Base-by-base conservation (phyloP, 257 asterid species). In the Solanum pinnatisectum region DNA sequence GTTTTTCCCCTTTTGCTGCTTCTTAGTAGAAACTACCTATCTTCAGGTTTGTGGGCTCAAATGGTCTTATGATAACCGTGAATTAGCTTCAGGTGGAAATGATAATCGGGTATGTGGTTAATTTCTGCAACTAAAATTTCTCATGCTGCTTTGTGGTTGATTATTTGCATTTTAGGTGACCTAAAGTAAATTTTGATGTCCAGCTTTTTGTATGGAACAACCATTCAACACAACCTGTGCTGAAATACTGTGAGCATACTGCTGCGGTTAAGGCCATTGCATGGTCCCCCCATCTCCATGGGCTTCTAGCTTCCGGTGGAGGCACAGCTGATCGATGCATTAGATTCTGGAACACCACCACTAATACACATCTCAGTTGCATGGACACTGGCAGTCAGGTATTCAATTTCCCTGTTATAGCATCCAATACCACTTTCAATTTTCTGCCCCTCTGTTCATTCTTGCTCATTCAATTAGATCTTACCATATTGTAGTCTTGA, bases 381-480 rank as follows among this genome's bases (percentile, higher is more conserved):
- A 90, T 97, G 96, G 99, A 97, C 89, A 97, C 99, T 49, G 99
- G 99, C 87, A 97, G 99, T 89, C 99, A 97, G 98, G 99, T 97
- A 91, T 82, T 7, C 35, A 33, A 33, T 33, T 44, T 2, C 18
- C 30, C 86, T 8, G 12, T 30, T 30, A 18, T 82, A 82, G 30
- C 86, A 82, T 82, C 12, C 42, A 18, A 79, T 82, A 30, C 11
- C 42, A 10, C 32, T 49, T 82, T 3, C 20, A 79, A 5, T 81
- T 10, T 81, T 81, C 68, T 81, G 11, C 20, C 18, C 27, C 4
- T 46, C 42, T 18, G 42, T 46, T 16, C 42, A 16, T 81, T 12
- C 42, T 30, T 30, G 18, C 68, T 4, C 85, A 46, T 81, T 81
- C 40, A 46, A 10, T 46, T 16, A 81, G 10, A 44, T 46, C 27